Conservation (phyloP, 768 basidiomycete species). For the Leccinum subtestaceum region DNA sequence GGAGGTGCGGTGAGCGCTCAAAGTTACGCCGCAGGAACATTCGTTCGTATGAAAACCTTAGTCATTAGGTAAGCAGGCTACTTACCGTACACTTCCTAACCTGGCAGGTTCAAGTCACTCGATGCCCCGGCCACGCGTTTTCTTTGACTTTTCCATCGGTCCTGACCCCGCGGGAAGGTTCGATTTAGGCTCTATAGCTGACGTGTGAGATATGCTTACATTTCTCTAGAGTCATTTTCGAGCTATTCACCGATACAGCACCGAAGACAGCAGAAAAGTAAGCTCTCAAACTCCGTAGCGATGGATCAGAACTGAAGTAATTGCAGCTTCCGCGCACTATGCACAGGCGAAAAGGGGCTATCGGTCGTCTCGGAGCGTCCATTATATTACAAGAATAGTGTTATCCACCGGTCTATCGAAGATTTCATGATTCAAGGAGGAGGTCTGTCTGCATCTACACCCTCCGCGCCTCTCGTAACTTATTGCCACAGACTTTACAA, state of each 20-base stretch:
- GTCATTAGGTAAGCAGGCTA: slow-evolving; percentile 14
- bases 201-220: slow-evolving; percentile 9
- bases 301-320: slow-evolving; percentile 9
- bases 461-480: background rate
- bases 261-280: slow-evolving; percentile 85
- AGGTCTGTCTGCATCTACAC: slow-evolving; percentile 39
- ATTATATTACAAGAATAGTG: slow-evolving; percentile 78
- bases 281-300: slow-evolving; percentile 14
- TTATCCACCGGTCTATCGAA: slow-evolving; percentile 75
- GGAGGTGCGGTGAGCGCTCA: background rate
- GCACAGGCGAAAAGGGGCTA: slow-evolving; percentile 82
- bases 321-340: slow-evolving; percentile 76
- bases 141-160: slow-evolving; percentile 63
- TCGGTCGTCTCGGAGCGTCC: slow-evolving; percentile 62
- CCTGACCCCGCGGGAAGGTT: slow-evolving; percentile 55
- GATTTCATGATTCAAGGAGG: slow-evolving; percentile 82
- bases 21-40: background rate
- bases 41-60: background rate
- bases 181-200: slow-evolving; percentile 4
- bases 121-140: slow-evolving; percentile 61
- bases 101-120: background rate
- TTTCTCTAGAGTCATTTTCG: slow-evolving; percentile 59
- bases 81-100: background rate
- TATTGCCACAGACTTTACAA: slow-evolving; percentile 62
- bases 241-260: slow-evolving; percentile 68